Evolutionary conservation across 305 asterid species (phyloP).

Genomic region (Fraxinus velutina): DNA sequence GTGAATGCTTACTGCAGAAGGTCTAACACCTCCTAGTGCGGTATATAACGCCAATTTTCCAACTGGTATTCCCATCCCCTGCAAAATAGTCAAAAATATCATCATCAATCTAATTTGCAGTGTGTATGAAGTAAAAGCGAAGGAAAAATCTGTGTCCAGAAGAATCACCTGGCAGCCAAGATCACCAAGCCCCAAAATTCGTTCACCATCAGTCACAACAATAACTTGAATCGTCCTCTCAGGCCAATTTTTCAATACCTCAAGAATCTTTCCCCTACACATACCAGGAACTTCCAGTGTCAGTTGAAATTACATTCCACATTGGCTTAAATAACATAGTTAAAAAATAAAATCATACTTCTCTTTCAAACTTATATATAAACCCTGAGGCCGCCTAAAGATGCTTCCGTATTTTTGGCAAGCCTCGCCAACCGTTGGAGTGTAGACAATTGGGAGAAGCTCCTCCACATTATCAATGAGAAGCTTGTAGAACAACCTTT

Average conservation of each 20-base stretch:
- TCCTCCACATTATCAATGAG: constrained; percentile 79
- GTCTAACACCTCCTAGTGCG: constrained; percentile 77
- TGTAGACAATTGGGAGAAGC: constrained; percentile 75
- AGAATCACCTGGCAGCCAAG: constrained; percentile 66
- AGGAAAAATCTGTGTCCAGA: neutral
- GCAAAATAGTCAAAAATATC: constrained; percentile 10
- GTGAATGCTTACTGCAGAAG: constrained; percentile 66
- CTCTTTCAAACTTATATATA: constrained; percentile 73
- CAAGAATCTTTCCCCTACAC: constrained; percentile 70
- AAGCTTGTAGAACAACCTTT: constrained; percentile 81
- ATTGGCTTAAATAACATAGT: neutral
- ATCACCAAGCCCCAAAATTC: constrained; percentile 85
- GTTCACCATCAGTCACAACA: constrained; percentile 82
- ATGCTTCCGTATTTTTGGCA: constrained; percentile 71
- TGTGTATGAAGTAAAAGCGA: neutral
- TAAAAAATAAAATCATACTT: constrained; percentile 38
- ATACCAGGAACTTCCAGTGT: constrained; percentile 5
- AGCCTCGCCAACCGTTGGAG: constrained; percentile 83
- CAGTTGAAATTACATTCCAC: constrained; percentile 12
- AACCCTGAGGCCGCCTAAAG: constrained; percentile 77
- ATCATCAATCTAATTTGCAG: neutral
- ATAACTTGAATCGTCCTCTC: constrained; percentile 74
- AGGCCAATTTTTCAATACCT: constrained; percentile 80
- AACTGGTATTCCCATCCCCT: constrained; percentile 93
- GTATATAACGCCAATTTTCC: constrained; percentile 72